Percentiles rank a stretch among this genome's conserved stretches.
Evolutionary conservation across 176 grass and related monocot species (phyloP).

Genomic region (Chloris gayana): DNA sequence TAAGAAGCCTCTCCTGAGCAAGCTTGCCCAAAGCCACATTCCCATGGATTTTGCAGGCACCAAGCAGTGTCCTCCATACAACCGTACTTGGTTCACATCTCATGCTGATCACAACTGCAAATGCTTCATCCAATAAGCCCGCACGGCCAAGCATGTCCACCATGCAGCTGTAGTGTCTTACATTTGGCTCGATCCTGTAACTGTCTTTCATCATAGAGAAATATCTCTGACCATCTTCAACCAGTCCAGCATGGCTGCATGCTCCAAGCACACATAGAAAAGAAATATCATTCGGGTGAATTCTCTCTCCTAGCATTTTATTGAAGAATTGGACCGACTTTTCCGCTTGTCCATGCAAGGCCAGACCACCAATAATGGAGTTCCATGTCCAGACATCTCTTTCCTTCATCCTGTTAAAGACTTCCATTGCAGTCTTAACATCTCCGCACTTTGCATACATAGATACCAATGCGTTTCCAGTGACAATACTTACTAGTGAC

Average conservation of each 20-base stretch:
- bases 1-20: slow-evolving; percentile 36
- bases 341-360: slow-evolving; percentile 43
- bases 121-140: slow-evolving; percentile 48
- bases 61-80: slow-evolving; percentile 60
- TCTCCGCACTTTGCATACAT: slow-evolving; percentile 52
- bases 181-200: slow-evolving; percentile 39
- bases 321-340: slow-evolving; percentile 35
- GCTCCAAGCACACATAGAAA: slow-evolving; percentile 52
- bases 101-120: slow-evolving; percentile 35
- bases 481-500: slow-evolving; percentile 8
- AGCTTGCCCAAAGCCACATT: slow-evolving; percentile 38
- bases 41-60: slow-evolving; percentile 47
- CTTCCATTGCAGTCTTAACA: slow-evolving; percentile 28
- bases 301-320: slow-evolving; percentile 43
- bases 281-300: slow-evolving; percentile 42
- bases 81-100: slow-evolving; percentile 39
- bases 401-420: slow-evolving; percentile 40
- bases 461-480: slow-evolving; percentile 43
- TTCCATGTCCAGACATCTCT: slow-evolving; percentile 59
- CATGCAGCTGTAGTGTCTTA: slow-evolving; percentile 54
- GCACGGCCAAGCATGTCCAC: slow-evolving; percentile 56
- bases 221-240: slow-evolving; percentile 47
- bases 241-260: slow-evolving; percentile 54
- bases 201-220: slow-evolving; percentile 38
- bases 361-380: slow-evolving; percentile 44